Evolutionary conservation across 805 yeast species (phyloP), one percentile per base, ranked within the genome.

Genomic region (Lachancea dasiensis): DNA sequence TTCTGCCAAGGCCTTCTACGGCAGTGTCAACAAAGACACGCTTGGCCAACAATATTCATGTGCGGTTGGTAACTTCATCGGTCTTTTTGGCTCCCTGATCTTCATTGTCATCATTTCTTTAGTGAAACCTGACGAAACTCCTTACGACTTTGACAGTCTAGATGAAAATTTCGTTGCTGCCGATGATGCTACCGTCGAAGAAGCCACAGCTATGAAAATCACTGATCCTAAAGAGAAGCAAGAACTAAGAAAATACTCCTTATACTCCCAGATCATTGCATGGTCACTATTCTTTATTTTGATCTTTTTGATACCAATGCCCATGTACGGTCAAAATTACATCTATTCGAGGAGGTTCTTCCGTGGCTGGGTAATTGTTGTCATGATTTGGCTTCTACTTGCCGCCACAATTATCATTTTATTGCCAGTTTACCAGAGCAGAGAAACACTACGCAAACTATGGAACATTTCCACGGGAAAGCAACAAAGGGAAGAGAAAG

Each of bases 301-400:
- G 15, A 18, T 32, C 16, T 10, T 32, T 11, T 10, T 32, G n/a
- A 32, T 32, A 14, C 36, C 36, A 22, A 11, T 32, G n/a, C 17
- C 36, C 10, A 32, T 32, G 36, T 32, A 32, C 16, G 36, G 36
- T n/a, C 14, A 13, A 5, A 32, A 32, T 4, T 32, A 22, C 28
- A 32, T 32, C 9, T 22, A 15, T 9, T 32, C 36, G 11, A 32
- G 21, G 11, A 32, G 13, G 18, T 13, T 32, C 7, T 32, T 32
- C 19, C 27, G 28, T 15, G 36, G 36, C 10, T 32, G 17, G 14
- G 28, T 32, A 18, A 14, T 11, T 13, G 24, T 32, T 13, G 6
- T 32, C 9, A 32, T 32, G 3, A 22, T 32, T 6, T 32, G 36
- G 36, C 14, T 14, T 14, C 24, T 32, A 7, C 27, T 32, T 5